Percentiles rank a stretch among this genome's conserved stretches.
Evolutionary conservation across 2,329 filamentous ascomycete genomes (phyloP).

Genomic region (Fusarium brevicatenulatum): DNA sequence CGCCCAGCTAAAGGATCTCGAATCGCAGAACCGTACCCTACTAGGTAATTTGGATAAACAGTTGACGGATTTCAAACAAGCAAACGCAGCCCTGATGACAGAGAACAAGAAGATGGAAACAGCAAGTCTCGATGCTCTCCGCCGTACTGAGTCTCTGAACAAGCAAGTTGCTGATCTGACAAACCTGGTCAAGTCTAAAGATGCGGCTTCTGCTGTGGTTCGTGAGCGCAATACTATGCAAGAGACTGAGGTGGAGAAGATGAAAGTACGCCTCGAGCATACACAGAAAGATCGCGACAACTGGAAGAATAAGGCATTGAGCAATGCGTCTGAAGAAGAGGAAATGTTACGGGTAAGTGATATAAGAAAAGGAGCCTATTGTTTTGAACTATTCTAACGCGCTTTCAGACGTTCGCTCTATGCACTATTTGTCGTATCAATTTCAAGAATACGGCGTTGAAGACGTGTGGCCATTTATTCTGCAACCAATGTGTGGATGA

Average conservation of each 20-base stretch:
- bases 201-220: conserved; percentile 64
- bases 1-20: conserved; percentile 89
- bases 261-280: conserved; percentile 80
- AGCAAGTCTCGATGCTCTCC: conserved; percentile 74
- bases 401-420: conserved; percentile 58
- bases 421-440: conserved; percentile 93
- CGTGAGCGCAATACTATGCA: conserved; percentile 69
- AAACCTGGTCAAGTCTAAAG: conserved; percentile 78
- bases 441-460: conserved; percentile 93
- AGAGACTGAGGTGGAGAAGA: conserved; percentile 81
- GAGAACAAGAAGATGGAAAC: conserved; percentile 82
- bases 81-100: conserved; percentile 73
- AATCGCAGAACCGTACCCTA: conserved; percentile 78
- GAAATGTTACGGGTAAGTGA: conserved; percentile 84
- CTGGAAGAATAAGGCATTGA: conserved; percentile 84
- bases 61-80: conserved; percentile 81
- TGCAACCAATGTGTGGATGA: conserved; percentile 92
- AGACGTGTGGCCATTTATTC: conserved; percentile 94
- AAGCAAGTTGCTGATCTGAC: conserved; percentile 82
- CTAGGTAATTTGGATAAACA: conserved; percentile 92
- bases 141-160: conserved; percentile 76
- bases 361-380: background rate
- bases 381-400: conserved; percentile 34
- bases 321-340: conserved; percentile 83
- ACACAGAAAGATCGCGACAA: conserved; percentile 84